Evolutionary conservation across 352 stramenopile species (phyloP).

Genomic region (Globisporangium mamillatum): DNA sequence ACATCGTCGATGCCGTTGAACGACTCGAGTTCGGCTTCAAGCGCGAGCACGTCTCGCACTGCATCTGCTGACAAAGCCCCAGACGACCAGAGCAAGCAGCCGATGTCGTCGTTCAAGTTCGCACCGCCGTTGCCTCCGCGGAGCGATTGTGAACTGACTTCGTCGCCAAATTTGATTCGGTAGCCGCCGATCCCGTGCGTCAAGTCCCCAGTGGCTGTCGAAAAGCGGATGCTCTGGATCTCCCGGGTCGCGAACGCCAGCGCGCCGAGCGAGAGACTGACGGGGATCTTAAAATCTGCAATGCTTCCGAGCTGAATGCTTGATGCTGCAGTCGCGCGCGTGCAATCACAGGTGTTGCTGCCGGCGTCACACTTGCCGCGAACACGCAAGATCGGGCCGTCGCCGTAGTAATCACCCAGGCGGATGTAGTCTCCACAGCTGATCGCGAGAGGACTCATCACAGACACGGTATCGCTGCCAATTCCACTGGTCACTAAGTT

Average conservation of each 20-base stretch:
- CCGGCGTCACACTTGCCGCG: slow-evolving; percentile 47
- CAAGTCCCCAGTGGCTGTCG: slow-evolving; percentile 28
- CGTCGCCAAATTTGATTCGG: slow-evolving; percentile 87
- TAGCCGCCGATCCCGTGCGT: slow-evolving; percentile 75
- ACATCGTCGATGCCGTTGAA: slow-evolving; percentile 73
- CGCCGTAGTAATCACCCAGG: slow-evolving; percentile 41
- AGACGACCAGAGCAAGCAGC: slow-evolving; percentile 76
- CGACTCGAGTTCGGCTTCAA: slow-evolving; percentile 68
- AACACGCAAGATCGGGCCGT: slow-evolving; percentile 54
- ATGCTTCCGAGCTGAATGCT: slow-evolving; percentile 48
- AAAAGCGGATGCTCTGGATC: slow-evolving; percentile 66
- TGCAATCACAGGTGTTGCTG: slow-evolving; percentile 43
- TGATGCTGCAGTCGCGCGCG: slow-evolving; percentile 17
- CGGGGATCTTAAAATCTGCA: slow-evolving; percentile 28
- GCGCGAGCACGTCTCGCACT: slow-evolving; percentile 38
- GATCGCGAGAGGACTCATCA: slow-evolving; percentile 35
- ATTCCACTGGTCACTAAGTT: slow-evolving; percentile 28
- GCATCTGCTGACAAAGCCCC: slow-evolving; percentile 37
- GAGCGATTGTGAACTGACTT: slow-evolving; percentile 83
- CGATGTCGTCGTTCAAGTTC: slow-evolving; percentile 75
- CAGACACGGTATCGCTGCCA: slow-evolving; percentile 32
- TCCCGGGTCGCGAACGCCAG: slow-evolving; percentile 53
- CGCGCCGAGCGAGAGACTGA: slow-evolving; percentile 45
- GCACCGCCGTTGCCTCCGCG: slow-evolving; percentile 62
- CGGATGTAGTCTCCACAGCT: slow-evolving; percentile 69